These are phyloP conservation scores for Colletotrichum noveboracense DNA, from an alignment of 2,329 filamentous ascomycete genomes.

Conservation along the genomic window DNA sequence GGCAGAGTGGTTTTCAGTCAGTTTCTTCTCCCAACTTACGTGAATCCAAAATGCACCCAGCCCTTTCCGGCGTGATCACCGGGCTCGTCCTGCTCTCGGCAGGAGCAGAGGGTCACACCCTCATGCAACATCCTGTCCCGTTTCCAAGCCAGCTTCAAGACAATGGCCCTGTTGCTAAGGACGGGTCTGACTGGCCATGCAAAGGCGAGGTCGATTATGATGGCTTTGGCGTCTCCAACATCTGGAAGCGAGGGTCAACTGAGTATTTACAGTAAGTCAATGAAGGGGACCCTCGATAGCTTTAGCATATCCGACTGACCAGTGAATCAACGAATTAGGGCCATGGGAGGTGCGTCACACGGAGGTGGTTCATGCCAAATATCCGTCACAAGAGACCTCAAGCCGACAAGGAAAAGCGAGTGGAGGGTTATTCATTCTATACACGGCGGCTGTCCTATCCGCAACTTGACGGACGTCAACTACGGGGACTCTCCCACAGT, in stretches of 20 bases:
- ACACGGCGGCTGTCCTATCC: background rate
- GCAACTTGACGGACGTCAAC: background rate
- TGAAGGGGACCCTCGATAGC: rapidly evolving
- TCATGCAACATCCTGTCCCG: background rate
- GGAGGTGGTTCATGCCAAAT: background rate
- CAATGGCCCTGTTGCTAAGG: background rate
- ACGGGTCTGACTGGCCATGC: background rate
- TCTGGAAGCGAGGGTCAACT: background rate
- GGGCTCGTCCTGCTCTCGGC: background rate
- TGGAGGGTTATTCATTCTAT: background rate
- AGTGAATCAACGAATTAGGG: background rate
- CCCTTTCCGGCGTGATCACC: background rate
- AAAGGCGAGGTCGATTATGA: background rate
- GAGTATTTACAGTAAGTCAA: background rate
- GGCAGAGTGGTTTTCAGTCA: background rate
- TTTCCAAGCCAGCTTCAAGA: background rate
- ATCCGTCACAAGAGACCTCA: background rate
- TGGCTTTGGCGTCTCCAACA: background rate
- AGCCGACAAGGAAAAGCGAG: background rate
- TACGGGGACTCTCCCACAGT: background rate
- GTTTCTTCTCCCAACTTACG: background rate
- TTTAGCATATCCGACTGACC: background rate
- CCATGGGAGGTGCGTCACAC: background rate
- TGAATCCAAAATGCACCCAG: background rate
- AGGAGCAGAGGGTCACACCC: background rate